A percentile compares a stretch with the other conserved stretches of the same genome.
These are phyloP conservation scores for Ophiostoma pallidulum DNA, from an alignment of 2,329 filamentous ascomycete species.

Conservation along the genomic window DNA sequence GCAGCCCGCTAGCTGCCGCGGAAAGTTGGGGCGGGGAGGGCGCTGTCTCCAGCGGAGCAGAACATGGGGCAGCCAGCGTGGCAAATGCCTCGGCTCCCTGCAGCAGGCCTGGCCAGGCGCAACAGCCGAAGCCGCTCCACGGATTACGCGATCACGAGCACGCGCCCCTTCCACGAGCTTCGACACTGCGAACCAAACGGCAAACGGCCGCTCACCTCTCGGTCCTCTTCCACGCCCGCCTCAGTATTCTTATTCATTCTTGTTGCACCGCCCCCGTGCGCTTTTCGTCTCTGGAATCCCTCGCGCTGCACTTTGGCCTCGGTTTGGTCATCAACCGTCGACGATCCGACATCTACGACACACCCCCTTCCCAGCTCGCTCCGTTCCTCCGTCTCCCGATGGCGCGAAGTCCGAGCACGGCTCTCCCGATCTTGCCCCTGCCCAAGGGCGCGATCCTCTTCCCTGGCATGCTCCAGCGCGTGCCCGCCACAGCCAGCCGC, in stretches of 20 bases:
- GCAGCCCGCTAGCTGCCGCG: too few species aligned
- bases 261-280: not conserved
- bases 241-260: not conserved
- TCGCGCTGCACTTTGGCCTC: not conserved
- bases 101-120: not conserved
- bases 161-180: constrained; percentile 13
- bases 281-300: not conserved
- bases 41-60: too few species aligned
- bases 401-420: constrained; percentile 31
- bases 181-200: constrained; percentile 1
- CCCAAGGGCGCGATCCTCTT: constrained; percentile 72
- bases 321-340: not conserved
- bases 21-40: too few species aligned
- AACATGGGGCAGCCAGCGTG: too few species aligned
- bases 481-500: constrained; percentile 68
- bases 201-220: too few species aligned
- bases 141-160: constrained; percentile 10
- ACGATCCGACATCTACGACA: not conserved
- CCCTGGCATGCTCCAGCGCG: constrained; percentile 75
- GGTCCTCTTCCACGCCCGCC: not conserved
- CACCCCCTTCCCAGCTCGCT: not conserved
- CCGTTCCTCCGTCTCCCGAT: constrained; percentile 13
- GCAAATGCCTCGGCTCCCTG: not conserved
- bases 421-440: constrained; percentile 71
- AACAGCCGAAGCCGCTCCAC: constrained; percentile 1